These are phyloP conservation scores for Jamesozyma gamospora DNA, from an alignment of 805 yeast species.

Conservation along the genomic window DNA sequence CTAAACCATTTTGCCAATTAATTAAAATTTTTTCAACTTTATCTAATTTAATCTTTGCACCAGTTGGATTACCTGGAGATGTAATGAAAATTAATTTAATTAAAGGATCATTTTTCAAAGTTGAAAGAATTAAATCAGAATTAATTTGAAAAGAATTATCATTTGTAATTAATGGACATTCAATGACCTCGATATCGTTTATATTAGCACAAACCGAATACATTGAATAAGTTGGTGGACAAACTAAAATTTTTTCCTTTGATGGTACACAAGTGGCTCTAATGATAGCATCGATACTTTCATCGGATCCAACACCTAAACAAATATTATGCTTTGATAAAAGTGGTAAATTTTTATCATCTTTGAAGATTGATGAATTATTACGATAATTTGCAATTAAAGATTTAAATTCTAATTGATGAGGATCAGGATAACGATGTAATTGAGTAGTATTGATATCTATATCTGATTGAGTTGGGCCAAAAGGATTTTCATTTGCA, in stretches of 20 bases:
- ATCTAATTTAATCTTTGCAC: conserved; percentile 42
- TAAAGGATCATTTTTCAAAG: conserved; percentile 43
- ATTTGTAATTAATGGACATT: conserved; percentile 52
- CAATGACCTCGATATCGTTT: conserved; percentile 72
- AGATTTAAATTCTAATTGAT: conserved; percentile 67
- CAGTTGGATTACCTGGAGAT: conserved; percentile 97
- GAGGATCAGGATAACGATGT: conserved; percentile 96
- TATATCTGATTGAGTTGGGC: conserved; percentile 55
- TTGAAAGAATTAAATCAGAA: conserved; percentile 41
- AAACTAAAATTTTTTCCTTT: conserved; percentile 65
- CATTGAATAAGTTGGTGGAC: conserved; percentile 98
- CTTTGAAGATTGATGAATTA: conserved; percentile 14
- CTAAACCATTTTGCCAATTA: conserved; percentile 59
- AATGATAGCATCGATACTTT: conserved; percentile 80
- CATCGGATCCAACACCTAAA: conserved; percentile 96
- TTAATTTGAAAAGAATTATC: conserved; percentile 58
- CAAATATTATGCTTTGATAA: conserved; percentile 63
- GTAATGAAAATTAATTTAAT: conserved; percentile 78
- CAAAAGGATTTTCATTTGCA: conserved; percentile 94
- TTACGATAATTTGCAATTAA: conserved; percentile 68
- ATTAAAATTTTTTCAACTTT: conserved; percentile 41
- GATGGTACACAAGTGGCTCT: conserved; percentile 80
- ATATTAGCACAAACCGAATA: conserved; percentile 83
- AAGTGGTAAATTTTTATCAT: conserved; percentile 13
- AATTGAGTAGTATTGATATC: conserved; percentile 42